Conservation (phyloP, 345 rosid species). For the Melaleuca alternifolia region DNA sequence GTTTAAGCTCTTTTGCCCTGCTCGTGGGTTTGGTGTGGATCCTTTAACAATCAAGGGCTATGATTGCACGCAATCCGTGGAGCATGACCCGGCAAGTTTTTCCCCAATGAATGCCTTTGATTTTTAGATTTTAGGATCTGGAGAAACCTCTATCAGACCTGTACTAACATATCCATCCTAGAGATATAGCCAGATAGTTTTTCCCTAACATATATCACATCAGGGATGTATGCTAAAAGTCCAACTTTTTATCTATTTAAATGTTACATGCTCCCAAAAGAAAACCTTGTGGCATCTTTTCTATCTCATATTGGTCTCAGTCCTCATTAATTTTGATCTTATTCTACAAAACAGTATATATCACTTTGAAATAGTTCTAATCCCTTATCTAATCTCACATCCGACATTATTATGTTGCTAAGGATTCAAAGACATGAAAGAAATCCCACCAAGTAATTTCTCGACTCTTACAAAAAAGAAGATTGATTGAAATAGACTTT, state of each 20-base stretch:
- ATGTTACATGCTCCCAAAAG: neutral
- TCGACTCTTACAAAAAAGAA: neutral
- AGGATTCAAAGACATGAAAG: neutral
- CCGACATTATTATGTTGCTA: neutral
- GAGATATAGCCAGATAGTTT: neutral
- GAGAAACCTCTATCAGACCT: neutral
- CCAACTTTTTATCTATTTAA: neutral
- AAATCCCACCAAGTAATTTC: neutral
- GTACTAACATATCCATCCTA: neutral
- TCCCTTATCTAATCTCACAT: neutral
- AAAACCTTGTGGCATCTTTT: neutral
- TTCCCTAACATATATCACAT: too few species aligned
- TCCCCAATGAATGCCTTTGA: neutral
- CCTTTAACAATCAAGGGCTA: neutral
- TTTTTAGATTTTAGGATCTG: neutral
- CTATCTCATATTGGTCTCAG: neutral
- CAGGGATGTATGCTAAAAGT: too few species aligned
- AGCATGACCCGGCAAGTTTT: neutral
- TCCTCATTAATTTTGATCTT: neutral
- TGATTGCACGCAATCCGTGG: neutral
- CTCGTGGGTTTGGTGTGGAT: neutral
- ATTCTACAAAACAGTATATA: too few species aligned
- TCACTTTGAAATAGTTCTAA: neutral
- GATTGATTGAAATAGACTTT: neutral
- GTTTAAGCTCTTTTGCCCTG: neutral